These are phyloP conservation scores for Yamadazyma siamensis DNA, from an alignment of 1,139 yeast species.

Conservation along the genomic window DNA sequence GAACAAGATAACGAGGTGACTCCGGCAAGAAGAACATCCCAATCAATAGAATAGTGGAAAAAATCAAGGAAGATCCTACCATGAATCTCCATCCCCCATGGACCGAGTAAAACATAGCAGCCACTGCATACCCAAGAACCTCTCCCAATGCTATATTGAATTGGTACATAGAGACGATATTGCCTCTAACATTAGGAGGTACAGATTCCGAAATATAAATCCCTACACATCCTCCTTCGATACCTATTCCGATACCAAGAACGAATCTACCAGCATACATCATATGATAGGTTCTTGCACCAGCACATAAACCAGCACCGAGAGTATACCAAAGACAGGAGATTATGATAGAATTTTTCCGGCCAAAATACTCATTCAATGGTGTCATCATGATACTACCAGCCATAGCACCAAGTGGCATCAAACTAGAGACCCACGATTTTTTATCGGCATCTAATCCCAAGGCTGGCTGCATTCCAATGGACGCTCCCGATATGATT, in stretches of 20 bases:
- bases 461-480: constrained; percentile 44
- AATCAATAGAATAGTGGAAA: constrained; percentile 46
- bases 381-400: constrained; percentile 51
- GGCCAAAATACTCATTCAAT: constrained; percentile 47
- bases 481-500: constrained; percentile 55
- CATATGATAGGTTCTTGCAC: constrained; percentile 38
- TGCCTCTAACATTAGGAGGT: constrained; percentile 54
- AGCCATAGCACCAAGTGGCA: constrained; percentile 60
- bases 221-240: constrained; percentile 59
- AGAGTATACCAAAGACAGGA: constrained; percentile 54
- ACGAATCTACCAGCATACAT: constrained; percentile 54
- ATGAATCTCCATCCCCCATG: constrained; percentile 56
- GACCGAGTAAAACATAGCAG: constrained; percentile 56
- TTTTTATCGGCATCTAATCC: constrained; percentile 29
- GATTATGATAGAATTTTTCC: constrained; percentile 48
- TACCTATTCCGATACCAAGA: constrained; percentile 54
- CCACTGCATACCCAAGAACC: constrained; percentile 52
- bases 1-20: constrained; percentile 52
- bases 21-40: constrained; percentile 50
- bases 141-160: constrained; percentile 56
- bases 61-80: constrained; percentile 57
- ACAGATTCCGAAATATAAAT: constrained; percentile 57
- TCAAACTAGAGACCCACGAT: constrained; percentile 48
- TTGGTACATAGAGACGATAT: constrained; percentile 52
- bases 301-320: constrained; percentile 56